These are phyloP conservation scores for Chaetomiaceae sp. DNA, from an alignment of 2,329 filamentous ascomycete species.

Conservation along the genomic window DNA sequence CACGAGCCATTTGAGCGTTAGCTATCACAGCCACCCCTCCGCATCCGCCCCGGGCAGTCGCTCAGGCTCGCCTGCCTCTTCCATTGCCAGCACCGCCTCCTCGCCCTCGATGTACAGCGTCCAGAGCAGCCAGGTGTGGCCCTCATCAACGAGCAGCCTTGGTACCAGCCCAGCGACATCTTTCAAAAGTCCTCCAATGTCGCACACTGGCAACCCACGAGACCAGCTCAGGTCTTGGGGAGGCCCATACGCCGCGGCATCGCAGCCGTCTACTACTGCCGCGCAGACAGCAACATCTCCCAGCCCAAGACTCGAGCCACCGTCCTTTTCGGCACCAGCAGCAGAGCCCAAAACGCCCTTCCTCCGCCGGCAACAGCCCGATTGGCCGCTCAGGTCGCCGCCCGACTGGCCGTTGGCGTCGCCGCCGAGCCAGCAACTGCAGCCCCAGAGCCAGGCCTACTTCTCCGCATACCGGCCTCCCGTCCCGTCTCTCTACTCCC, in stretches of 20 bases:
- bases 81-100: slow-evolving; percentile 2
- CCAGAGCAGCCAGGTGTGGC: slow-evolving; percentile 10
- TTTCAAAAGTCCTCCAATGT: slow-evolving; percentile 2
- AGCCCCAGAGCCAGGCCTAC: neutral
- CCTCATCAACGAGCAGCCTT: slow-evolving; percentile 3
- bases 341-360: slow-evolving; percentile 7
- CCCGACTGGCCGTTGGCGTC: neutral
- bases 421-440: neutral
- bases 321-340: neutral
- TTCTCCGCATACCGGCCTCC: neutral
- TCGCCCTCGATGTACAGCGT: slow-evolving; percentile 11
- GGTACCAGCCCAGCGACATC: slow-evolving; percentile 6
- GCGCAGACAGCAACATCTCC: neutral
- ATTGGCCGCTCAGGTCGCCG: neutral
- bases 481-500: neutral
- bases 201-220: neutral
- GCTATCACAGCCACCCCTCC: neutral
- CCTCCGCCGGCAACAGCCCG: slow-evolving; percentile 2
- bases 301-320: neutral
- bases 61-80: slow-evolving; percentile 2
- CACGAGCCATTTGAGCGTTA: too few relatives aligned
- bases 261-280: too few relatives aligned
- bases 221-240: neutral
- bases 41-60: slow-evolving; percentile 6
- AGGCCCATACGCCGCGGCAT: neutral